Evolutionary conservation across 768 basidiomycete species (phyloP).

Genomic region (Pilatotrama ljubarskyi): DNA sequence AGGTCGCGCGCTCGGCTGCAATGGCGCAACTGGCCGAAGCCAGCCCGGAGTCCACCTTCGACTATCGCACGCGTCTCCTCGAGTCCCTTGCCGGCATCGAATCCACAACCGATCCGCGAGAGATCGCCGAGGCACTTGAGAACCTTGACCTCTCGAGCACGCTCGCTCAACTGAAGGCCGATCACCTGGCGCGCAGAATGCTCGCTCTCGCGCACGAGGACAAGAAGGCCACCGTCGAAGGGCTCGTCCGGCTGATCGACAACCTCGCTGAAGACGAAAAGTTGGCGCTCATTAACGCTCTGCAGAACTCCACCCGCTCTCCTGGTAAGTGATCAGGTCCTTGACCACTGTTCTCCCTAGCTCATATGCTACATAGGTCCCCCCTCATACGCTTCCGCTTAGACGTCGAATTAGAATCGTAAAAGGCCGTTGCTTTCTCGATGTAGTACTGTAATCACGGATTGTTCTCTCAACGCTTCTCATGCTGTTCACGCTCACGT

Average conservation of each 20-base stretch:
- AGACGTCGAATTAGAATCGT: not conserved
- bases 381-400: constrained; percentile 23
- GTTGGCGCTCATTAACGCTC: constrained; percentile 54
- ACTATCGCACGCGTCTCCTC: constrained; percentile 67
- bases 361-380: constrained; percentile 17
- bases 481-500: too few species aligned
- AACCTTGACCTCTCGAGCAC: constrained; percentile 65
- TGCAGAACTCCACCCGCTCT: constrained; percentile 59
- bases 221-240: constrained; percentile 73
- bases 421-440: not conserved
- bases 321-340: constrained; percentile 45
- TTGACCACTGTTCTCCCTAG: too few species aligned
- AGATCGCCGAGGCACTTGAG: constrained; percentile 67
- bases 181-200: constrained; percentile 66
- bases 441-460: not conserved
- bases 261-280: constrained; percentile 74
- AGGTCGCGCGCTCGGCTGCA: constrained; percentile 66
- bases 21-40: constrained; percentile 65
- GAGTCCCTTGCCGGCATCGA: constrained; percentile 59
- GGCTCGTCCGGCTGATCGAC: constrained; percentile 72
- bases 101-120: constrained; percentile 52
- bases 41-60: constrained; percentile 65
- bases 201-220: constrained; percentile 71
- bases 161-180: constrained; percentile 63
- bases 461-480: too few species aligned